A percentile compares a stretch with the other conserved stretches of the same genome.
Evolutionary conservation across 495 filamentous ascomycete genomes (phyloP).

Genomic region (Bombardia bombarda): DNA sequence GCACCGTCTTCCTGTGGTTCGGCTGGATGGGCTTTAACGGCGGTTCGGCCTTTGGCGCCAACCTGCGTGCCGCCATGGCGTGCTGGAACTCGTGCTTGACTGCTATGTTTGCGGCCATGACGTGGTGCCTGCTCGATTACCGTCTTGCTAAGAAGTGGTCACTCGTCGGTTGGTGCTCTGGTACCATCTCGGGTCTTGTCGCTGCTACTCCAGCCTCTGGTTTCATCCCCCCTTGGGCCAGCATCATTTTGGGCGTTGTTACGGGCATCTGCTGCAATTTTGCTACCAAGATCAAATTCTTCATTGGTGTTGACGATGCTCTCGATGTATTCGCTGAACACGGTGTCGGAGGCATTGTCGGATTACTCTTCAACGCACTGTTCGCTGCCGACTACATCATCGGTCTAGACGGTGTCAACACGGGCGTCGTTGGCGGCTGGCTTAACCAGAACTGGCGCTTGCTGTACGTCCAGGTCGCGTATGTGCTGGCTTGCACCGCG

Average conservation of each 20-base stretch:
- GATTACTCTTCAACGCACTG: slow-evolving; percentile 85
- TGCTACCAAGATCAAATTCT: slow-evolving; percentile 94
- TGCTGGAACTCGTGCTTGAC: slow-evolving; percentile 97
- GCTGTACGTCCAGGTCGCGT: slow-evolving; percentile 87
- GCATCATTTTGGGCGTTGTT: slow-evolving; percentile 74
- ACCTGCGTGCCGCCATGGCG: slow-evolving; percentile 89
- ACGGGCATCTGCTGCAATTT: slow-evolving; percentile 89
- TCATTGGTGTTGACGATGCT: slow-evolving; percentile 88
- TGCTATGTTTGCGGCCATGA: slow-evolving; percentile 77
- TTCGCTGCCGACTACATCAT: slow-evolving; percentile 87
- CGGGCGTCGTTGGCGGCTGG: slow-evolving; percentile 69
- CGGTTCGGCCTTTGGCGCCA: slow-evolving; percentile 92
- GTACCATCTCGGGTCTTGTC: slow-evolving; percentile 82
- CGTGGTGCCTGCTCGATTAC: slow-evolving; percentile 92
- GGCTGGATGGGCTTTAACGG: slow-evolving; percentile 99
- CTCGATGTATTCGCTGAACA: slow-evolving; percentile 99
- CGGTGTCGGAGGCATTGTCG: slow-evolving; percentile 88
- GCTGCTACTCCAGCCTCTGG: slow-evolving; percentile 86
- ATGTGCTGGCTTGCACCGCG: slow-evolving; percentile 63
- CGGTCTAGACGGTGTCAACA: slow-evolving; percentile 89
- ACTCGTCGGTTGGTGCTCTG: slow-evolving; percentile 98
- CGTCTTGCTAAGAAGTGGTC: slow-evolving; percentile 96
- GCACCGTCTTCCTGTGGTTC: slow-evolving; percentile 94
- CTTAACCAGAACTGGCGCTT: slow-evolving; percentile 82
- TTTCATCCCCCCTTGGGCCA: slow-evolving; percentile 84